These are phyloP conservation scores for Kodamaea arcana DNA, from an alignment of 1,139 yeast genomes.

Conservation along the genomic window DNA sequence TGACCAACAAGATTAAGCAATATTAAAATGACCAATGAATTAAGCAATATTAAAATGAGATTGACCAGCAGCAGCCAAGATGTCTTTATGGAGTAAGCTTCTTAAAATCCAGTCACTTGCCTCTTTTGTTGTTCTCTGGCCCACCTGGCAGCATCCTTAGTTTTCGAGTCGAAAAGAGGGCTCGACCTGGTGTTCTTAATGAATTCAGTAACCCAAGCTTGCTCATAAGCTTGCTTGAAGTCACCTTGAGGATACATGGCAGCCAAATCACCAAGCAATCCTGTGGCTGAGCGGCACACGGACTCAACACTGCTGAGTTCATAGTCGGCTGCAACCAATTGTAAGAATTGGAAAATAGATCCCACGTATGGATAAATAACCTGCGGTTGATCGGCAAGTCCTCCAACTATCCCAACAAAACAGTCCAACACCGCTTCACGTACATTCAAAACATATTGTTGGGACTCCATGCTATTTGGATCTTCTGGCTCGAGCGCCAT, in stretches of 20 bases:
- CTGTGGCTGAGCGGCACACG: conserved; percentile 75
- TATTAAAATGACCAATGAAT: no score
- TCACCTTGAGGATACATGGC: conserved; percentile 78
- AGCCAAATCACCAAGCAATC: conserved; percentile 88
- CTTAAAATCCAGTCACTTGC: conserved; percentile 24
- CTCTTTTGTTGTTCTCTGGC: conserved; percentile 84
- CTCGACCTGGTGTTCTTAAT: conserved; percentile 71
- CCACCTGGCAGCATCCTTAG: conserved; percentile 93
- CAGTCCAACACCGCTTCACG: conserved; percentile 90
- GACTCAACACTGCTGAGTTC: conserved; percentile 59
- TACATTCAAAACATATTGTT: conserved; percentile 69
- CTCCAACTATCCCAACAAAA: conserved; percentile 92
- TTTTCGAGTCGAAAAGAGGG: conserved; percentile 54
- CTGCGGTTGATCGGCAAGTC: conserved; percentile 67
- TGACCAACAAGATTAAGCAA: no score
- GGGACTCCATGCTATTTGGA: conserved; percentile 58
- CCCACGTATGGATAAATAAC: conserved; percentile 61
- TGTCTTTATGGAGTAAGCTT: no score
- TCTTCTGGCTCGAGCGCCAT: conserved; percentile 51
- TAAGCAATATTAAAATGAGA: no score
- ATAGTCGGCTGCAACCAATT: conserved; percentile 55
- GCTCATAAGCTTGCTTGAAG: conserved; percentile 59
- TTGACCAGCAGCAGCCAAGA: no score
- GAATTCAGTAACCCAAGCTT: conserved; percentile 75
- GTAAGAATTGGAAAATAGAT: conserved; percentile 67